Conservation (phyloP, 768 basidiomycete genomes). For the Pseudohyphozyma bogoriensis region DNA sequence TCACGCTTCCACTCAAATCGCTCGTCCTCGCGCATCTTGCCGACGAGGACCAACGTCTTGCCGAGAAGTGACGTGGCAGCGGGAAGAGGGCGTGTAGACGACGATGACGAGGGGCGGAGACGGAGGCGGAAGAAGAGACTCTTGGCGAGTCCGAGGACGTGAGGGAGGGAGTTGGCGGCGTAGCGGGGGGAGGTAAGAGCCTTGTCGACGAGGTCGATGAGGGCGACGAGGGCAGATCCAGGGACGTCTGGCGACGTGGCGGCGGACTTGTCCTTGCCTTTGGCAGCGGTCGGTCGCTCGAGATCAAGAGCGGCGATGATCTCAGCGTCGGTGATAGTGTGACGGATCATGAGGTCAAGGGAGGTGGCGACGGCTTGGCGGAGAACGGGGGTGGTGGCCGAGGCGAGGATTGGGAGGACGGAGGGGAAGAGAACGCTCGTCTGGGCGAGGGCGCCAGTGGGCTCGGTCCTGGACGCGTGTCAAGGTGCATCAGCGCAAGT, state of each 20-base stretch:
- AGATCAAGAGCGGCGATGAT: constrained; percentile 40
- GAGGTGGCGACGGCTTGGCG: constrained; percentile 44
- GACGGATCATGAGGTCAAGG: constrained; percentile 51
- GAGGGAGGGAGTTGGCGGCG: constrained; percentile 59
- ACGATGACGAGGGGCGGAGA: constrained; percentile 43
- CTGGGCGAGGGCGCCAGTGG: constrained; percentile 8
- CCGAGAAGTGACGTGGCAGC: constrained; percentile 35
- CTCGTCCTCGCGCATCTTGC: constrained; percentile 62
- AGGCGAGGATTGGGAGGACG: constrained; percentile 13
- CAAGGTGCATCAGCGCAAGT: no score
- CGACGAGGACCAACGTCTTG: constrained; percentile 64
- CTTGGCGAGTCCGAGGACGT: constrained; percentile 62
- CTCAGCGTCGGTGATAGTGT: constrained; percentile 60
- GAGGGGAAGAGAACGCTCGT: constrained; percentile 14
- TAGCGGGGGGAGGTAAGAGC: constrained; percentile 64
- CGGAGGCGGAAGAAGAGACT: constrained; percentile 58
- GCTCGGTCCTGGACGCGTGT: constrained; percentile 8
- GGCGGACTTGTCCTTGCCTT: constrained; percentile 15
- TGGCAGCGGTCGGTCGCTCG: constrained; percentile 17
- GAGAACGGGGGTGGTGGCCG: constrained; percentile 17
- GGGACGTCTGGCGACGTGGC: constrained; percentile 28
- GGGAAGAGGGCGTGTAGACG: constrained; percentile 28
- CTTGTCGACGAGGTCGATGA: constrained; percentile 55
- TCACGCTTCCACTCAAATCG: constrained; percentile 84
- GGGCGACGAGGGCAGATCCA: constrained; percentile 42